Conservation (phyloP, 73 alveolate species). For the Tetrahymena borealis region DNA sequence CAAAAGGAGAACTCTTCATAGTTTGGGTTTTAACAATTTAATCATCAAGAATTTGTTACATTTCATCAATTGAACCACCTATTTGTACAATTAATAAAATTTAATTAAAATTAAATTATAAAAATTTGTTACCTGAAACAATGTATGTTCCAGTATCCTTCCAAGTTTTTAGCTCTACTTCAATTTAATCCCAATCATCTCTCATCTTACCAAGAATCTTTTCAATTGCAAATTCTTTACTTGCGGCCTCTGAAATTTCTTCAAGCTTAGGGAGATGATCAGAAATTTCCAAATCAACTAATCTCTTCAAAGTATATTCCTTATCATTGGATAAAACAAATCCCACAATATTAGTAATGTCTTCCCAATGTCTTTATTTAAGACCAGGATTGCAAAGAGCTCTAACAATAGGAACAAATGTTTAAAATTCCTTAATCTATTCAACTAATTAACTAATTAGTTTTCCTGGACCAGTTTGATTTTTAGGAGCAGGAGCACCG, state of each 20-base stretch:
- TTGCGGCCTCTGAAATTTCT: slow-evolving; percentile 61
- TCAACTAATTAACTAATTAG: neutral
- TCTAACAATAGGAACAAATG: neutral
- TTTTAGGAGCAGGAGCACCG: neutral
- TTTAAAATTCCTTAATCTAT: neutral
- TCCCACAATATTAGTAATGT: neutral
- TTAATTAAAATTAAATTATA: too few species aligned
- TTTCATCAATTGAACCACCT: slow-evolving; percentile 64
- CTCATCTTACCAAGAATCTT: slow-evolving; percentile 62
- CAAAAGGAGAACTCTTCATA: slow-evolving; percentile 64
- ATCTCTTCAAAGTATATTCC: neutral
- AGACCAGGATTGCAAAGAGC: neutral
- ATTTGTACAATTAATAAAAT: slow-evolving; percentile 70
- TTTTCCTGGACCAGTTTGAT: neutral
- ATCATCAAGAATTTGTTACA: slow-evolving; percentile 60
- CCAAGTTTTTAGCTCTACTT: slow-evolving; percentile 50
- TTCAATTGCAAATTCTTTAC: slow-evolving; percentile 60
- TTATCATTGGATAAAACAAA: neutral
- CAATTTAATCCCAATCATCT: slow-evolving; percentile 60
- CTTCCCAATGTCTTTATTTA: neutral
- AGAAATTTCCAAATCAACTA: slow-evolving; percentile 27
- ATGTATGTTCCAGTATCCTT: slow-evolving; percentile 48
- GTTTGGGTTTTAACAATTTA: slow-evolving; percentile 62
- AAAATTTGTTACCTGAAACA: slow-evolving; percentile 51
- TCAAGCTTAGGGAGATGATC: slow-evolving; percentile 39